Conservation (phyloP, 2,329 filamentous ascomycete genomes). For the Ophiostoma fasciatum region DNA sequence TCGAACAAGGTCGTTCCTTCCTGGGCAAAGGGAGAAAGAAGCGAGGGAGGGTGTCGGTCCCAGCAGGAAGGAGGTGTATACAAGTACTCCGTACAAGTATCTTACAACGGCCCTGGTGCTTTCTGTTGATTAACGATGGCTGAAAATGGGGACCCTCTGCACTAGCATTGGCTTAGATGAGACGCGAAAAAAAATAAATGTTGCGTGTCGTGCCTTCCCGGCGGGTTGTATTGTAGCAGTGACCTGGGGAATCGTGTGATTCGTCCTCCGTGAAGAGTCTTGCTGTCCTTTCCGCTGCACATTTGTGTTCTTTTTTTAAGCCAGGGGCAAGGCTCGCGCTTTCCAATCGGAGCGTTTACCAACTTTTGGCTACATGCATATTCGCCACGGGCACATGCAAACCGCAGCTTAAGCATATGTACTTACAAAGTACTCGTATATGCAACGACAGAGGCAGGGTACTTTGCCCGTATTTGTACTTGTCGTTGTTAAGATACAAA, state of each 20-base stretch:
- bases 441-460: too few relatives aligned
- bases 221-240: neutral
- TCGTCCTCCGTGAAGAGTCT: too few relatives aligned
- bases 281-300: too few relatives aligned
- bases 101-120: neutral
- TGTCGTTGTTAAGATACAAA: too few relatives aligned
- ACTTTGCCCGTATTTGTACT: too few relatives aligned
- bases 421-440: too few relatives aligned
- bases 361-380: neutral
- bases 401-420: too few relatives aligned
- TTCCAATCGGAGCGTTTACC: neutral
- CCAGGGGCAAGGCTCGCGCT: neutral
- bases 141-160: slow-evolving; percentile 1
- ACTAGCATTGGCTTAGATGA: slow-evolving; percentile 1
- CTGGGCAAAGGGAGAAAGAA: slow-evolving; percentile 1
- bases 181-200: slow-evolving; percentile 8
- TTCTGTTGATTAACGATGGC: slow-evolving; percentile 4
- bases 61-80: slow-evolving; percentile 3
- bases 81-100: neutral
- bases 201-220: slow-evolving; percentile 8
- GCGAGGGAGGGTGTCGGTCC: slow-evolving; percentile 3
- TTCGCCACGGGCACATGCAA: too few relatives aligned
- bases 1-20: slow-evolving; percentile 6
- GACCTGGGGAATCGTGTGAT: too few relatives aligned
- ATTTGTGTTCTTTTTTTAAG: neutral